Evolutionary conservation across 192 early-diverging fungal genomes (phyloP).

Genomic region (Chytriomyces confervae): DNA sequence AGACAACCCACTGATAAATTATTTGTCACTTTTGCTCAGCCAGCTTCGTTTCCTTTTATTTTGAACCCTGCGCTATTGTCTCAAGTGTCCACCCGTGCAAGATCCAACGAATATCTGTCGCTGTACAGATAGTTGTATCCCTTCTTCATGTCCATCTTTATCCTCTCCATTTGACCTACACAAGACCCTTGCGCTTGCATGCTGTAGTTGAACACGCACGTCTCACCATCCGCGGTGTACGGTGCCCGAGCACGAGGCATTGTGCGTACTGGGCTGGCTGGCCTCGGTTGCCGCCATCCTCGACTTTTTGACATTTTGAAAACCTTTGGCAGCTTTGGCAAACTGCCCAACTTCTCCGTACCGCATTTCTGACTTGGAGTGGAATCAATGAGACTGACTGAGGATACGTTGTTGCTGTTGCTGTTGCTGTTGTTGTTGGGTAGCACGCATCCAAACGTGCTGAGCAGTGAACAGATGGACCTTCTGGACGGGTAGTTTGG

Average conservation of each 20-base stretch:
- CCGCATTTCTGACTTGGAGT: no score
- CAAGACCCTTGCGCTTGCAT: slow-evolving; percentile 7
- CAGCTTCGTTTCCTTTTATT: no score
- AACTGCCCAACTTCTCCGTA: no score
- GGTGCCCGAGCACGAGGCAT: not conserved
- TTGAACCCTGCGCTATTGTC: not conserved
- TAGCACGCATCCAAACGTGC: slow-evolving; percentile 2
- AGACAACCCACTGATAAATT: no score
- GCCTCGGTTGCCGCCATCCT: no score
- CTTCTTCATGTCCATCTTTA: slow-evolving; percentile 18
- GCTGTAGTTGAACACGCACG: slow-evolving; percentile 22
- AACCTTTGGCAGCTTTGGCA: no score
- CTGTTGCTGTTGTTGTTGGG: not conserved
- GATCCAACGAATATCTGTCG: not conserved
- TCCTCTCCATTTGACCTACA: not conserved
- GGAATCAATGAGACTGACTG: not conserved
- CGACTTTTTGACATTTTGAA: no score
- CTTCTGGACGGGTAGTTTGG: slow-evolving; percentile 3
- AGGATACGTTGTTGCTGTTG: not conserved
- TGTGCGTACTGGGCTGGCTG: no score
- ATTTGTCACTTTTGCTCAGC: no score
- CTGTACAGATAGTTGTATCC: slow-evolving; percentile 1
- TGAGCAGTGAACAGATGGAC: not conserved
- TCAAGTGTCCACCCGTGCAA: slow-evolving; percentile 1
- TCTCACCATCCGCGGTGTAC: not conserved